Evolutionary conservation across 208 protist species (phyloP).

Genomic region (Trypanosoma avium): DNA sequence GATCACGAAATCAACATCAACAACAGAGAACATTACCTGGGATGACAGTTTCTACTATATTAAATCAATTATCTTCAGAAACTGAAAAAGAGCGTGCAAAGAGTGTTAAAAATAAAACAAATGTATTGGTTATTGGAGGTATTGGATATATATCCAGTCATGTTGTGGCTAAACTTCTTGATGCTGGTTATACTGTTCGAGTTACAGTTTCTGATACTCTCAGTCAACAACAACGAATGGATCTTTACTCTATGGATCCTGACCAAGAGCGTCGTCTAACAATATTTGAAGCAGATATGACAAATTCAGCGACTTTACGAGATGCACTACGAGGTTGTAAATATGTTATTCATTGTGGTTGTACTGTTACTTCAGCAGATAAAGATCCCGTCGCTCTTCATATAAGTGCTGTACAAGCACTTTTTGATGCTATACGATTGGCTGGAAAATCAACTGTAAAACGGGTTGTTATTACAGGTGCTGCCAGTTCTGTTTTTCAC

Average conservation of each 20-base stretch:
- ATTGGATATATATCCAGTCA: conserved; percentile 83
- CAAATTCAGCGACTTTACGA: conserved; percentile 67
- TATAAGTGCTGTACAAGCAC: conserved; percentile 71
- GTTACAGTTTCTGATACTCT: conserved; percentile 57
- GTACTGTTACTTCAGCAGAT: conserved; percentile 35
- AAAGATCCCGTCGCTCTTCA: conserved; percentile 61
- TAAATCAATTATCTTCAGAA: conserved; percentile 77
- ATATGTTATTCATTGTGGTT: conserved; percentile 90
- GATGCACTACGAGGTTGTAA: conserved; percentile 79
- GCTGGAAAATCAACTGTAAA: conserved; percentile 80
- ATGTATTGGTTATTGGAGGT: conserved; percentile 87
- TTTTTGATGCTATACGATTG: conserved; percentile 86
- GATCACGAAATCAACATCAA: conserved; percentile 5
- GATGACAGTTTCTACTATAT: conserved; percentile 58
- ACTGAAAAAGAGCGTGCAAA: conserved; percentile 73
- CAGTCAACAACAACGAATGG: conserved; percentile 63
- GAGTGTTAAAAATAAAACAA: conserved; percentile 75
- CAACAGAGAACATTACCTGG: conserved; percentile 32
- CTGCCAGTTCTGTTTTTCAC: conserved; percentile 78
- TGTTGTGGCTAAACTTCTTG: conserved; percentile 79
- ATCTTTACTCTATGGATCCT: conserved; percentile 63
- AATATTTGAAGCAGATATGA: conserved; percentile 73
- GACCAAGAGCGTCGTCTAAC: conserved; percentile 65
- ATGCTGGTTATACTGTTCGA: conserved; percentile 88
- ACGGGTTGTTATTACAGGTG: conserved; percentile 82